Evolutionary conservation across 1,139 yeast genomes (phyloP).

Genomic region (Saccharomyces uvarum): DNA sequence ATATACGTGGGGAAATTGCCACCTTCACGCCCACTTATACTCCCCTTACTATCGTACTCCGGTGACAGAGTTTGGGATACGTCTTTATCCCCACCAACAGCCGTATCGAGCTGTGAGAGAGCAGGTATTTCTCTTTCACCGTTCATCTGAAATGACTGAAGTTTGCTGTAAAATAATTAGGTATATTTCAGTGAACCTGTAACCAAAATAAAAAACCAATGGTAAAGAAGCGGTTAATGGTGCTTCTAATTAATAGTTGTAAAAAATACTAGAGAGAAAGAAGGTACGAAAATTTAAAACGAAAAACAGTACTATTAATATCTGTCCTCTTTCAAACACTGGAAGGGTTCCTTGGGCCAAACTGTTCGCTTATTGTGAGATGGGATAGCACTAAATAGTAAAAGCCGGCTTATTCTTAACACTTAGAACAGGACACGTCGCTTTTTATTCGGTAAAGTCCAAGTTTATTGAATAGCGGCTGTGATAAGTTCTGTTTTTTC

Average conservation of each 20-base stretch:
- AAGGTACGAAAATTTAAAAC: background rate
- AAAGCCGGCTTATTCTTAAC: background rate
- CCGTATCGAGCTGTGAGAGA: slow-evolving; percentile 12
- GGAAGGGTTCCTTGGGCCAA: background rate
- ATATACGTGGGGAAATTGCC: slow-evolving; percentile 29
- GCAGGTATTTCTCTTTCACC: background rate
- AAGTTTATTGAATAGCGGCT: background rate
- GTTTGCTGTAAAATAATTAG: background rate
- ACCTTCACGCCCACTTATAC: slow-evolving; percentile 3
- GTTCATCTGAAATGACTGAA: background rate
- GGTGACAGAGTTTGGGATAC: slow-evolving; percentile 2
- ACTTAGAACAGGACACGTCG: background rate
- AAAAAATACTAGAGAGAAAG: background rate
- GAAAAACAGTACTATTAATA: background rate
- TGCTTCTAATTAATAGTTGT: background rate
- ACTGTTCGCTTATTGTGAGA: background rate
- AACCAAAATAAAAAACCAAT: background rate
- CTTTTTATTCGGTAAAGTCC: background rate
- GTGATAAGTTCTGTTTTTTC: background rate
- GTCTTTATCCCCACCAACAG: slow-evolving; percentile 4
- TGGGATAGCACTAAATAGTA: background rate
- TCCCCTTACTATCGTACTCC: background rate
- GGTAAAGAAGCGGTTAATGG: background rate
- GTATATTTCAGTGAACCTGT: background rate
- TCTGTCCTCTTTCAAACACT: background rate